Evolutionary conservation across 2,329 filamentous ascomycete species (phyloP), one percentile per base, ranked within the genome.

Genomic region (Nothophaeocryptopus gaeumannii): DNA sequence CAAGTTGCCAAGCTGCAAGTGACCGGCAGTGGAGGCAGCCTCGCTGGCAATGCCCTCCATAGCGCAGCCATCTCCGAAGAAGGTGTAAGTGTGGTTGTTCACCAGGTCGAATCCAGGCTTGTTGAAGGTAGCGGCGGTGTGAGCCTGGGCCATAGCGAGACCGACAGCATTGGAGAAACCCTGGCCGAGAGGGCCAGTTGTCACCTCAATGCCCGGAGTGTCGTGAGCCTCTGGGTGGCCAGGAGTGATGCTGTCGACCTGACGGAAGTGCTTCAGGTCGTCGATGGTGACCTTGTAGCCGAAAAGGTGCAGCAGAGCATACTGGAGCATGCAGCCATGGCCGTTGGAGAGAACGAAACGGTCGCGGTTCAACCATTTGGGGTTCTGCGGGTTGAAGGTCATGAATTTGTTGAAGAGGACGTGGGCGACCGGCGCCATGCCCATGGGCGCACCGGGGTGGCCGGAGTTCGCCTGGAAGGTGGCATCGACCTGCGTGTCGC

Each of bases 361-460:
- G 77, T 99, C 93, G 70, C 93, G 86, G 84, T 97, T 97, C 67
- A 93, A 69, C 91, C 91, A 99, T 60, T 89, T 81, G 65, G 93
- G 89, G 83, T 96, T 96, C 86, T 96, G 95, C 67, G 93, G 93
- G 86, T 97, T 99, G 83, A 96, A 99, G 73, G 78, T 95, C 89
- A 99, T 89, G 82, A 96, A 95, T 76, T 93, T 95, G 84, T 96
- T 95, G 80, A 89, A 99, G 60, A 99, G 84, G 68, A 97, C 89
- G 81, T 97, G 93, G 74, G 93, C 86, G 69, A 91, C 84, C 57
- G 93, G 92, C 69, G 93, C 93, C 89, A 97, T 81, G 70, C 83
- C 85, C 93, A 99, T 99, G 68, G 93, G 93, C 73, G 93, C 93
- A 81, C 93, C 93, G 68, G 93, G 93, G 79, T 99, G 93, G 72